Evolutionary conservation across 768 basidiomycete genomes (phyloP), one percentile per base, ranked within the genome.

Genomic region (Termitomyces sp.): DNA sequence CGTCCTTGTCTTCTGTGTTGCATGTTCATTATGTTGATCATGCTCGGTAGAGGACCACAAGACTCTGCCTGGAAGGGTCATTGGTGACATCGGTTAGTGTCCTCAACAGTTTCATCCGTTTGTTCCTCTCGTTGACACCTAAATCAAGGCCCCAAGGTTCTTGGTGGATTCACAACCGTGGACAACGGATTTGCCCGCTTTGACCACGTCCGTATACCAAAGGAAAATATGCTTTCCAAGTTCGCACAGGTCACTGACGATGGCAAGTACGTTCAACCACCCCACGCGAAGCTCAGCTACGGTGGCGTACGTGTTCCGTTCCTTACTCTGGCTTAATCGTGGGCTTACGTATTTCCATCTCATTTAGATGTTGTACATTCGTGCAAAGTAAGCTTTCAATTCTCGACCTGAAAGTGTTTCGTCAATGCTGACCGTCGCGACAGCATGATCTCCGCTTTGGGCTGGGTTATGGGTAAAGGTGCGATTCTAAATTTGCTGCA

Each of bases 111-210:
- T 20, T 16, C 45, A 13, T 45, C 16, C 26, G 54, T 7, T 26
- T 24, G 47, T 24, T 7, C 3, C 20, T 7, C 3, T 40, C 48
- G 0, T 33, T 49, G 38, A 58, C 32, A 35, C 10, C 3, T 18
- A 0, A 2, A n/a, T 35, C 35, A 22, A 85, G 86, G 88, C 10
- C 81, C 85, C 0, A 88, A 87, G 63, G 80, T 79, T 10, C 65
- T 79, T 51, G 76, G 63, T 24, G 85, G 79, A 2, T 79, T 64
- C 53, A 68, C 76, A 9, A 64, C 83, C 0, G 73, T 76, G 0
- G 89, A 91, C 62, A 84, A 90, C 57, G 89, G 89, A 2, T 91
- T 81, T 59, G 86, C 83, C 7, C 76, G 79, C 18, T 89, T 90
- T 58, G 67, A 84, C 60, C 85, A 77, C 60, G 79, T 88, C 47